Evolutionary conservation across 495 filamentous ascomycete species (phyloP).

Genomic region (Oidiodendron maius): DNA sequence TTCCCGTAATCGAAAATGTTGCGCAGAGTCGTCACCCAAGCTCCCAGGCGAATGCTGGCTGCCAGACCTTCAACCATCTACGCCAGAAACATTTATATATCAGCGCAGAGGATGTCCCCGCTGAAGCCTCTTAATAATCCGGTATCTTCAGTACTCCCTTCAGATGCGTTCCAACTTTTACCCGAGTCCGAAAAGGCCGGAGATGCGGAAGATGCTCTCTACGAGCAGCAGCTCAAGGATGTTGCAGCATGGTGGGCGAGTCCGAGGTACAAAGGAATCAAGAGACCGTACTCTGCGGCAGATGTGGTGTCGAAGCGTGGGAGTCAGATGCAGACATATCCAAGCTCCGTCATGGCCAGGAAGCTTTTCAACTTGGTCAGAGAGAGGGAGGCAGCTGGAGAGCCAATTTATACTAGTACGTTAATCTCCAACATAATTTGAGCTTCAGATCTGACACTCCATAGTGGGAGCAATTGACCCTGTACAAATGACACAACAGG

Average conservation of each 20-base stretch:
- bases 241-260: slow-evolving; percentile 85
- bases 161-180: slow-evolving; percentile 76
- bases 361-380: slow-evolving; percentile 88
- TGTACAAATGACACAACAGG: slow-evolving; percentile 98
- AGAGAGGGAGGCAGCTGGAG: slow-evolving; percentile 63
- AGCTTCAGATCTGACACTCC: slow-evolving; percentile 12
- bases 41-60: slow-evolving; percentile 25
- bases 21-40: slow-evolving; percentile 26
- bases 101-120: slow-evolving; percentile 22
- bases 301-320: slow-evolving; percentile 93
- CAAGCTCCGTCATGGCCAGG: slow-evolving; percentile 85
- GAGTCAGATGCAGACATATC: slow-evolving; percentile 77
- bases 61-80: slow-evolving; percentile 12
- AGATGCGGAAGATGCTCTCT: slow-evolving; percentile 73
- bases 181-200: slow-evolving; percentile 66
- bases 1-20: slow-evolving; percentile 25
- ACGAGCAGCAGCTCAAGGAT: slow-evolving; percentile 69
- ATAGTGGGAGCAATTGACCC: slow-evolving; percentile 96
- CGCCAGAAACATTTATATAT: slow-evolving; percentile 19
- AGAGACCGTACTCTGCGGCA: slow-evolving; percentile 80
- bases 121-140: slow-evolving; percentile 30
- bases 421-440: not conserved
- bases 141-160: slow-evolving; percentile 49
- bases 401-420: slow-evolving; percentile 54
- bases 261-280: slow-evolving; percentile 81